Evolutionary conservation across 495 filamentous ascomycete genomes (phyloP), one percentile per base, ranked within the genome.

Genomic region (Xylaria cubensis): DNA sequence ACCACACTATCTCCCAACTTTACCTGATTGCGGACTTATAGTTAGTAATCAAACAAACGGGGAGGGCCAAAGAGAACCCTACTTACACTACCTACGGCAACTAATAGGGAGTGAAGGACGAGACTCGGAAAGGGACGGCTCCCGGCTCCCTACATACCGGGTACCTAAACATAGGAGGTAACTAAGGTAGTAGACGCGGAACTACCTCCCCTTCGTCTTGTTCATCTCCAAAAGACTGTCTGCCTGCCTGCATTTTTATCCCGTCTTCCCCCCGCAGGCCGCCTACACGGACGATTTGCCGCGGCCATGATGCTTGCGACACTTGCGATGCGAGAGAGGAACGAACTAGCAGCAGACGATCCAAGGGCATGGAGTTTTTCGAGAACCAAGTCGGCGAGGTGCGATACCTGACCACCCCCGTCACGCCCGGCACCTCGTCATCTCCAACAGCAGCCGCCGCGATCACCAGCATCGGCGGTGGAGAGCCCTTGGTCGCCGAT

Each of bases 361-460:
- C 51, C 63, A 63, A 53, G 64, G 71, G 64, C 59, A 88, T 88
- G 86, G 86, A 88, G 74, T 84, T 83, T 75, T 84, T 89, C 76
- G 85, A 88, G 76, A 81, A 75, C 61, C 87, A 89, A 78, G 85
- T 85, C 73, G 86, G 80, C 77, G 87, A 89, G 79, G 81, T 89
- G 75, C 83, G 83, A 74, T 85, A 83, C 65, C 84, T 89, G 66
- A 78, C 77, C 50, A 75, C 26, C 26, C 26, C 26, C 26, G 26
- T 29, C 26, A 29, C 26, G 26, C 26, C 26, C 26, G 26, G 26
- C 62, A 36, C 4, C 55, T 46, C 51, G 39, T 46, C 69, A 8
- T 72, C 69, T 15, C 62, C 62, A 21, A 36, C 69, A n/a, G 61
- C 46, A n/a, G 24, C 36, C 6, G 48, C 32, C 32, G 24, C 59